phyloP scores from a whole-genome alignment of 306 rosid genomes.

The Pachyrhizus erosus region DNA sequence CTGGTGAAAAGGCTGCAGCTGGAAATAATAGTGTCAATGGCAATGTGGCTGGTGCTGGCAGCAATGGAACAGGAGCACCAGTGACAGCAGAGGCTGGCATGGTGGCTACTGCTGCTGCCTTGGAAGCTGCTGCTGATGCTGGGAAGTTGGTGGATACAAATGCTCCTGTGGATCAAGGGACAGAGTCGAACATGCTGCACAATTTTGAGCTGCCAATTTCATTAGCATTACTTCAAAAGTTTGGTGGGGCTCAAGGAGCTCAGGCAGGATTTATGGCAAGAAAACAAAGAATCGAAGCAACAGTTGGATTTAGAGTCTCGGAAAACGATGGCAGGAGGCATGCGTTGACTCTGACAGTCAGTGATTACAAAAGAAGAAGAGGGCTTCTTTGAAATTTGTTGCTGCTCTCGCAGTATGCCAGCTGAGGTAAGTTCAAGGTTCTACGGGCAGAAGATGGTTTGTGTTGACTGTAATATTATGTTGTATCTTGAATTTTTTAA shows the following conservation, averaged over 20 bases:
- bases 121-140: slow-evolving; percentile 87
- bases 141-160: slow-evolving; percentile 82
- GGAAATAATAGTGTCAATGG: slow-evolving; percentile 50
- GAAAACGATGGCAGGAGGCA: slow-evolving; percentile 92
- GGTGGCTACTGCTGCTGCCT: slow-evolving; percentile 80
- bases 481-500: slow-evolving; percentile 30
- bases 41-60: slow-evolving; percentile 39
- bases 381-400: slow-evolving; percentile 75
- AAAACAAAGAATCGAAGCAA: slow-evolving; percentile 80
- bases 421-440: slow-evolving; percentile 39
- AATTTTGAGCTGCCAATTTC: slow-evolving; percentile 90
- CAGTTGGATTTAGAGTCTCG: slow-evolving; percentile 72
- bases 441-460: slow-evolving; percentile 18
- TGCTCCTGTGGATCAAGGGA: slow-evolving; percentile 92
- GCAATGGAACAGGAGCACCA: slow-evolving; percentile 46
- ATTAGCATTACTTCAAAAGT: slow-evolving; percentile 74
- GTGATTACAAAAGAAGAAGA: slow-evolving; percentile 87
- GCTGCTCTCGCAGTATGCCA: slow-evolving; percentile 31
- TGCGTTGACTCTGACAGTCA: slow-evolving; percentile 73
- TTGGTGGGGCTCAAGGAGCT: slow-evolving; percentile 83
- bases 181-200: slow-evolving; percentile 68
- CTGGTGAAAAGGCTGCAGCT: slow-evolving; percentile 59
- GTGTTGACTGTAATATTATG: slow-evolving; percentile 27
- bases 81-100: slow-evolving; percentile 57
- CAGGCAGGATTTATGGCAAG: slow-evolving; percentile 86